Base-by-base conservation (phyloP, 768 basidiomycete genomes). In the Suillus clintonianus region DNA sequence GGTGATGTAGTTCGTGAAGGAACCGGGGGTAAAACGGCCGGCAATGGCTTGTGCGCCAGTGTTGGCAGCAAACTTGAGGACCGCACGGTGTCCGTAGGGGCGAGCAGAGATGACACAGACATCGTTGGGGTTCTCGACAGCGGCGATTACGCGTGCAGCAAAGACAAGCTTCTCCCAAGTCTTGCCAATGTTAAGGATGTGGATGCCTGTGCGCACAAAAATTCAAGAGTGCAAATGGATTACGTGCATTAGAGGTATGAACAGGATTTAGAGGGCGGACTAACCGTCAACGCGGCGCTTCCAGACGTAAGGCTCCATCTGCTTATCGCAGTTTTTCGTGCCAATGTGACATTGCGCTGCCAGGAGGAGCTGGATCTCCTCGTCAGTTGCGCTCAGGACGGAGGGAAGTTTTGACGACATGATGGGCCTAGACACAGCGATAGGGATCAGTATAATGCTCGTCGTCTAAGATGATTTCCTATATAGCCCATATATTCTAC, bases 131-230 rank as follows among this genome's bases (percentile, higher is more conserved):
- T 98, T 99, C 80, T 98, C 96, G 74, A 98, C 90, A 61, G 95
- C 91, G 71, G 96, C 96, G 72, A 99, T 96, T 73, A 99, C 87
- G 77, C 97, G 94, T 67, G 97, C 97, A 64, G 97, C 97, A 72
- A 99, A 86, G 68, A 99, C 95, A 69, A 99, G 87, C 81, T 99
- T 99, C 82, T 98, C 97, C 96, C 96, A 99, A 68, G 97, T 99
- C 87, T 99, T 99, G 75, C 97, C 97, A 70, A 99, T 91, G 89
- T 99, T 97, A 72, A 98, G 80, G 75, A 99, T 82, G 83, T 99
- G 91, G 79, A 98, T 94, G 69, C 96, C 96, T 97, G 78, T 27
- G 54, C 4, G 42, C 43, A 39, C 30, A 60, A 60, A 17, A 37
- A 59, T 57, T 57, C 39, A 57, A 57, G 24, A 41, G 27, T 15